Percentiles rank a stretch among this genome's conserved stretches.
These are phyloP conservation scores for Vaccinium macrocarpon DNA, from an alignment of 148 eudicot genomes.

Conservation along the genomic window DNA sequence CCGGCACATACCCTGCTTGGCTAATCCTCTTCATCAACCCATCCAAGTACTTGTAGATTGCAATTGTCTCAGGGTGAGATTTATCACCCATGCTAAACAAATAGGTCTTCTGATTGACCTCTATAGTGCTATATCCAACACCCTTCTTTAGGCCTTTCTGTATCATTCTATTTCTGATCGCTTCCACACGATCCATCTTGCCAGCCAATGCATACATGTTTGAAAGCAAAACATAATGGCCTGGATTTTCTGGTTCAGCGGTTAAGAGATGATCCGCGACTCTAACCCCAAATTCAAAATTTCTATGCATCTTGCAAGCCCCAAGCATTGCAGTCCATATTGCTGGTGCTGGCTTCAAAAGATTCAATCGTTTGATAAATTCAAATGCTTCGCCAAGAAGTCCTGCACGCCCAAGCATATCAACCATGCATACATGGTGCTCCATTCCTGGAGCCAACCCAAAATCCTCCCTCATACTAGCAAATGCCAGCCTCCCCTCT, in stretches of 20 bases:
- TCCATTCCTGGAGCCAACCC: slow-evolving; percentile 39
- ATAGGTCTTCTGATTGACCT: slow-evolving; percentile 38
- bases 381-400: slow-evolving; percentile 46
- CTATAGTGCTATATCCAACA: slow-evolving; percentile 57
- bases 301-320: slow-evolving; percentile 64
- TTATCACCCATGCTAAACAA: slow-evolving; percentile 64
- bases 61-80: slow-evolving; percentile 41
- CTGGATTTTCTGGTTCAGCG: slow-evolving; percentile 46
- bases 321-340: slow-evolving; percentile 67
- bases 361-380: slow-evolving; percentile 24
- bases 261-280: slow-evolving; percentile 59
- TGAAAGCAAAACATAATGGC: slow-evolving; percentile 55
- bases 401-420: slow-evolving; percentile 67
- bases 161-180: slow-evolving; percentile 44
- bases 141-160: slow-evolving; percentile 46
- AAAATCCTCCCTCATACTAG: slow-evolving; percentile 34
- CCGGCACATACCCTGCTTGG: slow-evolving; percentile 50
- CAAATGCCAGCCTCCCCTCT: slow-evolving; percentile 44
- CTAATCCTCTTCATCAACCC: slow-evolving; percentile 47
- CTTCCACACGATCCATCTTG: slow-evolving; percentile 54
- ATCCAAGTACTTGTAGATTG: slow-evolving; percentile 51
- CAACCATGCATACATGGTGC: slow-evolving; percentile 68
- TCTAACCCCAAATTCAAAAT: slow-evolving; percentile 42
- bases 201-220: slow-evolving; percentile 60
- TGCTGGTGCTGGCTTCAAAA: slow-evolving; percentile 35